phyloP scores from a whole-genome alignment of 805 yeast species.

The Schwanniomyces occidentalis region DNA sequence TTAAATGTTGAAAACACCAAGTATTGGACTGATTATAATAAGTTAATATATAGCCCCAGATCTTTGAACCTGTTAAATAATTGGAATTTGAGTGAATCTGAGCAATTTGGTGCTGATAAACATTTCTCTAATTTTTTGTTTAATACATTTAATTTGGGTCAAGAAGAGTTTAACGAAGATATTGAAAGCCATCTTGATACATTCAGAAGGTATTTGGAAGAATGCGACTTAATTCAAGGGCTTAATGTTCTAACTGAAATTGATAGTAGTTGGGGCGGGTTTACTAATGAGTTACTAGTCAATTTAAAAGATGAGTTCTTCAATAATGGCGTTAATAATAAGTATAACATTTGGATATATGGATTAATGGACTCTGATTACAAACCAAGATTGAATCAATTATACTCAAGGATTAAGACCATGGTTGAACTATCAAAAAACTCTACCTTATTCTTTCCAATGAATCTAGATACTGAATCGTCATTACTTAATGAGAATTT shows the following conservation, averaged over 20 bases:
- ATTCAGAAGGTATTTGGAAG: constrained; percentile 66
- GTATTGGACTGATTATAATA: constrained; percentile 82
- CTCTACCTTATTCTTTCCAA: constrained; percentile 59
- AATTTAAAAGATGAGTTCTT: constrained; percentile 69
- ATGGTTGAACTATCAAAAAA: constrained; percentile 46
- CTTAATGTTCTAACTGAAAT: constrained; percentile 67
- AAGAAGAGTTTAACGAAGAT: constrained; percentile 51
- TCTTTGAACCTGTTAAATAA: constrained; percentile 53
- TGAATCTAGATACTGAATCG: constrained; percentile 26
- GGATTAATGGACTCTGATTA: constrained; percentile 18
- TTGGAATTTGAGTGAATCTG: constrained; percentile 49
- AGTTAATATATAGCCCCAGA: constrained; percentile 64
- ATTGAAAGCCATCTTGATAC: constrained; percentile 43
- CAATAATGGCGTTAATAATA: constrained; percentile 34
- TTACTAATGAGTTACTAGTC: constrained; percentile 51
- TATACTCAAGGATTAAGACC: constrained; percentile 45
- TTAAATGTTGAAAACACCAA: constrained; percentile 44
- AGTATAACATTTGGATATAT: constrained; percentile 38
- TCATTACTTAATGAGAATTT: constrained; percentile 6
- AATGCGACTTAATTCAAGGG: constrained; percentile 74
- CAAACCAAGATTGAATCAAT: constrained; percentile 4
- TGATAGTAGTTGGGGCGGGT: constrained; percentile 86
- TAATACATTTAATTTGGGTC: constrained; percentile 54
- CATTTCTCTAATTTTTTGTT: constrained; percentile 42
- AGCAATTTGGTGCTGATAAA: constrained; percentile 21